A percentile compares a stretch with the other conserved stretches of the same genome.
phyloP scores from a whole-genome alignment of 1,284 basidiomycete species.

The Pholiota adiposa region DNA sequence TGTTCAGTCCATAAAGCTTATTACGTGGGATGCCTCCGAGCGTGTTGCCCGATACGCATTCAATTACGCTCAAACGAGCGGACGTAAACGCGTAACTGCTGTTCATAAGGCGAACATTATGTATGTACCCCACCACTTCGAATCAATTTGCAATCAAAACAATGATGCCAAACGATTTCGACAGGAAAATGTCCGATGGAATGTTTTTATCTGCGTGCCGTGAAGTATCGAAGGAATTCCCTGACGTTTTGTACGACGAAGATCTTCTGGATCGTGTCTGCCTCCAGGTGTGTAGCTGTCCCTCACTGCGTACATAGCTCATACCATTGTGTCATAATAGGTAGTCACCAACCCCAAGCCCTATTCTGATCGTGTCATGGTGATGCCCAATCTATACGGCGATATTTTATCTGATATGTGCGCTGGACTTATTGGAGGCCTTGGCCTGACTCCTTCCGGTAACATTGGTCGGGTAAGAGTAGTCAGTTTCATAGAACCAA shows the following conservation, averaged over 20 bases:
- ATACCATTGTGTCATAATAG: slow-evolving; percentile 39
- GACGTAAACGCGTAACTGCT: slow-evolving; percentile 93
- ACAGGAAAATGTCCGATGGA: slow-evolving; percentile 98
- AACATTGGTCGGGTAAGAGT: slow-evolving; percentile 91
- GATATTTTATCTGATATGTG: slow-evolving; percentile 99
- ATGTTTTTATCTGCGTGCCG: slow-evolving; percentile 99
- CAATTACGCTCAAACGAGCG: slow-evolving; percentile 91
- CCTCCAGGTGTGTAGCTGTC: slow-evolving; percentile 65
- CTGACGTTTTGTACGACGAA: slow-evolving; percentile 94
- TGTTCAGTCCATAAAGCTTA: slow-evolving; percentile 99
- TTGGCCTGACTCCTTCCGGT: slow-evolving; percentile 97
- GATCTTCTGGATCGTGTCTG: slow-evolving; percentile 98
- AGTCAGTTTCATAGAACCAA: neutral
- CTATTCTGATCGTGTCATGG: slow-evolving; percentile 98
- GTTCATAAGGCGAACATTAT: slow-evolving; percentile 99
- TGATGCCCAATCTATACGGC: slow-evolving; percentile 99
- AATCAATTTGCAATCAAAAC: neutral
- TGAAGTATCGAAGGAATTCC: slow-evolving; percentile 96
- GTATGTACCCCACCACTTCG: slow-evolving; percentile 48
- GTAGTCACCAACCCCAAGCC: slow-evolving; percentile 93
- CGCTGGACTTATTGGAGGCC: slow-evolving; percentile 96
- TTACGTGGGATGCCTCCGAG: slow-evolving; percentile 99
- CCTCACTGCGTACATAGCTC: neutral
- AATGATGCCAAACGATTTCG: neutral
- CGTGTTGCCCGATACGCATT: slow-evolving; percentile 99